Evolutionary conservation across 495 filamentous ascomycete genomes (phyloP), one percentile per base, ranked within the genome.

Genomic region (Apiosordaria backusii): DNA sequence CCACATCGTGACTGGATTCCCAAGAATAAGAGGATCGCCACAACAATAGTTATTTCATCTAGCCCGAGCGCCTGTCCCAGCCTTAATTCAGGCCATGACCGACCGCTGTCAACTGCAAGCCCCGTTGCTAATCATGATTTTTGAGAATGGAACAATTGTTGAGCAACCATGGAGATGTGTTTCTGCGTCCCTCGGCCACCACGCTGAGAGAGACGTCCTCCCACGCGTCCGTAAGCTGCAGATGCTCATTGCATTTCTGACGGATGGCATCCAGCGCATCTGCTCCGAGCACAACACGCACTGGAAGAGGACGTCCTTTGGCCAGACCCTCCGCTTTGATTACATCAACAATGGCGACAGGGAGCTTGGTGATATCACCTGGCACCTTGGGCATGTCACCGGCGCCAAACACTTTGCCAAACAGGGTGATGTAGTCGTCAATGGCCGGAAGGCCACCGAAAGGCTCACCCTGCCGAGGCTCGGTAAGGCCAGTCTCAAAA

Each of bases 241-340:
- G 35, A 40, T 69, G 65, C 25, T 71, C 67, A 9, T 61, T 45
- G 57, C 69, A 71, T 61, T 74, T 71, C 9, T 66, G 60, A 13
- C 66, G 58, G 16, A 74, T 55, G 6, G 24, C 62, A 9, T 61
- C 40, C 50, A 65, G 23, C 22, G 67, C 26, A 40, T 68, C 67
- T 2, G 52, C 15, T 1, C 71, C 71, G 29, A 74, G 29, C 4
- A 66, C 54, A 19, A 69, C 68, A 1, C 71, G 61, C 40, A 71
- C 57, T 6, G 66, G 65, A 22, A 67, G 27, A 2, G 29, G 40
- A 18, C 58, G 35, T 16, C 63, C 67, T 50, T 57, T 60, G 13
- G 63, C 54, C 26, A 71, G 15, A 1, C 60, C 60, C 57, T 69
- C 61, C n/a, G 65, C 63, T 29, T 67, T 69, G 62, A 71, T 50